phyloP scores from a whole-genome alignment of 2,329 filamentous ascomycete genomes.

The Ophiostoma sp. region DNA sequence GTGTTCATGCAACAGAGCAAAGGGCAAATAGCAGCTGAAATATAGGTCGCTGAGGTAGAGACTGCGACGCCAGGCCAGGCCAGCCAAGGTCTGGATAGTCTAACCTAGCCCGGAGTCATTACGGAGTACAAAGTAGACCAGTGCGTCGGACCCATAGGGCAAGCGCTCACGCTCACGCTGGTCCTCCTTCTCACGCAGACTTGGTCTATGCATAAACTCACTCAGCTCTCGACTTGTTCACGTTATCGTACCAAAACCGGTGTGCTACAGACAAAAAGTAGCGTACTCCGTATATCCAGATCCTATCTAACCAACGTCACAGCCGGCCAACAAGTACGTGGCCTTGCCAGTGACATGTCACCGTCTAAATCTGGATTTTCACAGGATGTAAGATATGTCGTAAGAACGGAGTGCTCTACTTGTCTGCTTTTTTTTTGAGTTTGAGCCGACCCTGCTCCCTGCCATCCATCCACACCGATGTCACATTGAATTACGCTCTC shows the following conservation, averaged over 20 bases:
- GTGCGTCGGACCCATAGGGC: background rate
- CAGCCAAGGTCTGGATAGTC: background rate
- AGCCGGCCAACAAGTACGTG: no score
- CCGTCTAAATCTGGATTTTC: no score
- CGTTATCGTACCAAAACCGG: background rate
- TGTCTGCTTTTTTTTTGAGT: background rate
- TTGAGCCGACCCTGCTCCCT: background rate
- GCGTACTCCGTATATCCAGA: no score
- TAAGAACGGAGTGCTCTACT: background rate
- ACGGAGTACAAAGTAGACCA: no score
- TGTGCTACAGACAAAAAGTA: no score
- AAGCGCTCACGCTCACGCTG: background rate
- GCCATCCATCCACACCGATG: background rate
- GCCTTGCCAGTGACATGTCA: no score
- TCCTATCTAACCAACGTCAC: no score
- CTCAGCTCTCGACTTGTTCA: background rate
- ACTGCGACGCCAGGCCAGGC: background rate
- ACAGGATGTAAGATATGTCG: no score
- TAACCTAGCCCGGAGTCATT: background rate
- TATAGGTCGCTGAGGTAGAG: conserved; percentile 10
- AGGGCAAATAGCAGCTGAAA: conserved; percentile 8
- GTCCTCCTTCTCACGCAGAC: background rate
- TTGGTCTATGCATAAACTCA: background rate
- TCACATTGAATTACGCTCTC: background rate
- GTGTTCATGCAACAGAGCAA: conserved; percentile 5